These are phyloP conservation scores for Acacia confusa DNA, from an alignment of 306 rosid species.

Conservation along the genomic window DNA sequence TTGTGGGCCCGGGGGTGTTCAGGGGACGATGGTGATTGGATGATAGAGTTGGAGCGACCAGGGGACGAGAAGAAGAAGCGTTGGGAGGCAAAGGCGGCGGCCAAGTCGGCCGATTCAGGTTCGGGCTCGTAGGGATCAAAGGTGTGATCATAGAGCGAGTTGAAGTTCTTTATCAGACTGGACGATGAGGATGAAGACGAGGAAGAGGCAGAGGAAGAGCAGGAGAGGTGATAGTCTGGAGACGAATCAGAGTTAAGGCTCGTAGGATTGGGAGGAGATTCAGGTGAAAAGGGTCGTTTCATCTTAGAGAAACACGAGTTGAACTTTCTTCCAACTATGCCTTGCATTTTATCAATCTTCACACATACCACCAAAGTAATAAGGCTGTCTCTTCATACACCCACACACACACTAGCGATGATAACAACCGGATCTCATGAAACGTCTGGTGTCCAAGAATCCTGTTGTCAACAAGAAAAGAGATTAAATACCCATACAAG, in stretches of 20 bases:
- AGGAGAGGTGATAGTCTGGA: not conserved
- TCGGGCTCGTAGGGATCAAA: slow-evolving; percentile 6
- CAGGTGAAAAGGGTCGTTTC: slow-evolving; percentile 29
- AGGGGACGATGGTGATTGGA: slow-evolving; percentile 34
- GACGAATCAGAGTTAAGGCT: slow-evolving; percentile 6
- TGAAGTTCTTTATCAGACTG: slow-evolving; percentile 62
- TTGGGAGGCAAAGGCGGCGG: slow-evolving; percentile 74
- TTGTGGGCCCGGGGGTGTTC: not conserved
- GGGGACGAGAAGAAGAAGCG: slow-evolving; percentile 97
- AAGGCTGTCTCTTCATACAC: not conserved
- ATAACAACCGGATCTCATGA: not conserved
- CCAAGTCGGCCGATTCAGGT: slow-evolving; percentile 43
- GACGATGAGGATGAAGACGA: slow-evolving; percentile 14
- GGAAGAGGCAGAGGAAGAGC: not conserved
- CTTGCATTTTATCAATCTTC: slow-evolving; percentile 44
- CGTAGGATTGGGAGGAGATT: slow-evolving; percentile 32
- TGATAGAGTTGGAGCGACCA: slow-evolving; percentile 80
- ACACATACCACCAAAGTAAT: not conserved
- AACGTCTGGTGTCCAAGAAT: not conserved
- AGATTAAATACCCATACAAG: not conserved
- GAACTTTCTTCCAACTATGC: slow-evolving; percentile 45
- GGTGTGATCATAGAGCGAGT: slow-evolving; percentile 74
- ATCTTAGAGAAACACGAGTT: slow-evolving; percentile 71
- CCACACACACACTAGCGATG: not conserved
- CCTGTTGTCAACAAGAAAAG: not conserved